These are phyloP conservation scores for Symbiodinium pilosum DNA, from an alignment of 73 alveolate genomes.

Conservation along the genomic window DNA sequence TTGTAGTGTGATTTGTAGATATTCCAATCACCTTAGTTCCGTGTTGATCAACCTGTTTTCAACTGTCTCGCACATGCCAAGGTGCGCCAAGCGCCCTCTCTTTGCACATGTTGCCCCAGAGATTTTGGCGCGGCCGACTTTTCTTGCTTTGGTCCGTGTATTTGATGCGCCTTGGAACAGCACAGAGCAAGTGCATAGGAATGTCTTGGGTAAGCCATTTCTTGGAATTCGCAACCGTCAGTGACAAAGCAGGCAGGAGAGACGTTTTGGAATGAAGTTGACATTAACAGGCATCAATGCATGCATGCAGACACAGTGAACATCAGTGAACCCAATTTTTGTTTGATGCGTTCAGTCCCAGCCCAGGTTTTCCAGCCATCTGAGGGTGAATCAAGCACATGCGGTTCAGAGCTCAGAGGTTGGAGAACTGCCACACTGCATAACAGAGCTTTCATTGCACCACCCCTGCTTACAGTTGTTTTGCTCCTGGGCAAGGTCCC, in stretches of 20 bases:
- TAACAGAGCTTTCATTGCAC: too few relatives aligned
- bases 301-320: too few relatives aligned
- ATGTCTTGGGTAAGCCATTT: too few relatives aligned
- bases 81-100: slow-evolving; percentile 94
- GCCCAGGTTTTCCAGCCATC: slow-evolving; percentile 17
- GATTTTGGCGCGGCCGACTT: slow-evolving; percentile 86
- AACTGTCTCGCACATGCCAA: neutral
- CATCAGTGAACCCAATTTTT: neutral
- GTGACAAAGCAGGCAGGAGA: neutral
- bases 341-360: neutral
- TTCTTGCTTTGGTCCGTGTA: slow-evolving; percentile 80
- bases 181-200: too few relatives aligned
- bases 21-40: too few relatives aligned
- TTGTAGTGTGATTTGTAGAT: too few relatives aligned
- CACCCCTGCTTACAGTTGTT: too few relatives aligned
- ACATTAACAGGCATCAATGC: neutral
- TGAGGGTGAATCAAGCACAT: slow-evolving; percentile 12
- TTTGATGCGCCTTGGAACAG: slow-evolving; percentile 26
- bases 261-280: neutral
- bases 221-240: too few relatives aligned
- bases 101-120: slow-evolving; percentile 82
- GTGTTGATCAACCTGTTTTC: too few relatives aligned
- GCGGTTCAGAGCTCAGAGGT: neutral
- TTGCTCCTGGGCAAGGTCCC: slow-evolving; percentile 53
- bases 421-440: too few relatives aligned